Percentiles rank a stretch among this genome's conserved stretches.
Conservation (phyloP, 306 rosid species). For the Arachis hypogaea region DNA sequence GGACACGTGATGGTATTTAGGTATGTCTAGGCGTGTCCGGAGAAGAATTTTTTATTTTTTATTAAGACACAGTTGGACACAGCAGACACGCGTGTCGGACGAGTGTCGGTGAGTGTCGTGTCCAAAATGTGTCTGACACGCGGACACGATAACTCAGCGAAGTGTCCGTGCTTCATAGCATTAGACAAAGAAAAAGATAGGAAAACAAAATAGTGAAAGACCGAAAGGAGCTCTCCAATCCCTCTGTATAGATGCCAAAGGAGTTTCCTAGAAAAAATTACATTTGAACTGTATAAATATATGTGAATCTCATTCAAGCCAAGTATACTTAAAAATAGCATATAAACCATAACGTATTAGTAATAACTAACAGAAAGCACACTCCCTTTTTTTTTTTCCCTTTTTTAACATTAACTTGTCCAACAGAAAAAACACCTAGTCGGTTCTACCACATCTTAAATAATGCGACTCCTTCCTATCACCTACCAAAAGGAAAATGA, state of each 20-base stretch:
- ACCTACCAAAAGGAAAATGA: slow-evolving; percentile 54
- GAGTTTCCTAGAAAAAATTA: background rate
- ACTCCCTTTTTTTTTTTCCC: background rate
- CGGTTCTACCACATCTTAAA: slow-evolving; percentile 98
- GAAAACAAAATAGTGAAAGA: background rate
- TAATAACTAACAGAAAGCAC: slow-evolving; percentile 14
- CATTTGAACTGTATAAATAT: background rate
- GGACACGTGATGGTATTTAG: no score
- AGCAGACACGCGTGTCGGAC: no score
- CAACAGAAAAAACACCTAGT: slow-evolving; percentile 93
- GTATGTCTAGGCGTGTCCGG: no score
- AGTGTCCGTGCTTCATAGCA: background rate
- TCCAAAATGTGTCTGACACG: no score
- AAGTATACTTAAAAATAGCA: background rate
- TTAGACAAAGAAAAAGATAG: background rate
- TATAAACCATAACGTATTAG: slow-evolving; percentile 16
- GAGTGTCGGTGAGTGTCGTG: no score
- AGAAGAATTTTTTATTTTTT: no score
- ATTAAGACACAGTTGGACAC: no score
- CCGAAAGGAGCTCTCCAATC: background rate
- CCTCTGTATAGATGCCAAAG: background rate
- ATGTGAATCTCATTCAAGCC: background rate
- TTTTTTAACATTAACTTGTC: slow-evolving; percentile 60
- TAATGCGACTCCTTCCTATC: slow-evolving; percentile 84
- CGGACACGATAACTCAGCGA: no score